Conservation (phyloP, 1,284 basidiomycete species). For the Farysia itapuensis region DNA sequence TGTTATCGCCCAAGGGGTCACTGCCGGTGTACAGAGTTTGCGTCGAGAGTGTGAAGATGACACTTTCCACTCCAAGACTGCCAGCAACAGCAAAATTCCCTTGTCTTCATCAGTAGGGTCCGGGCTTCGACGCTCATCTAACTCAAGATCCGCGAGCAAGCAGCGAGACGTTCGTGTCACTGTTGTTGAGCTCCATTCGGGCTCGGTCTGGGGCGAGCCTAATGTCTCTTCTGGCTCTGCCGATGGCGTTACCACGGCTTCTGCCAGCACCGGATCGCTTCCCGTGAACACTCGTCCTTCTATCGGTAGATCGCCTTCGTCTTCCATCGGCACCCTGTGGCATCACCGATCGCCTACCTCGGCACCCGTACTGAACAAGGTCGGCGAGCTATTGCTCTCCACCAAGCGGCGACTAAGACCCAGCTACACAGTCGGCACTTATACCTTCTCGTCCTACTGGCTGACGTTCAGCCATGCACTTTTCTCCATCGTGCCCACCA, state of each 20-base stretch:
- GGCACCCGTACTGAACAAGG: conserved; percentile 34
- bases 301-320: conserved; percentile 30
- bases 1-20: conserved; percentile 41
- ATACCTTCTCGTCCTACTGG: conserved; percentile 25
- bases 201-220: conserved; percentile 25
- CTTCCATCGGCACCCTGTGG: conserved; percentile 29
- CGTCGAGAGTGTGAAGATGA: conserved; percentile 44
- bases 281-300: conserved; percentile 17
- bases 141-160: conserved; percentile 10
- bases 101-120: conserved; percentile 2
- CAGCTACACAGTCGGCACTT: conserved; percentile 30
- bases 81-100: conserved; percentile 25
- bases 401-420: conserved; percentile 30
- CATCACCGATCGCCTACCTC: conserved; percentile 35
- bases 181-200: conserved; percentile 30
- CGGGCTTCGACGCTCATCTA: conserved; percentile 9
- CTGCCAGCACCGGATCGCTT: no score
- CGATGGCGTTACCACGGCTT: background rate
- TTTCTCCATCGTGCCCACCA: conserved; percentile 24
- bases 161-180: conserved; percentile 38
- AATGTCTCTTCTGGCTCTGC: background rate
- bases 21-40: conserved; percentile 37
- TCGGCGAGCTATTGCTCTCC: conserved; percentile 30
- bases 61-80: conserved; percentile 32
- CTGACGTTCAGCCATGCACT: conserved; percentile 28